These are phyloP conservation scores for Oryza glaberrima DNA, from an alignment of 176 grass and related monocot genomes.

Conservation along the genomic window DNA sequence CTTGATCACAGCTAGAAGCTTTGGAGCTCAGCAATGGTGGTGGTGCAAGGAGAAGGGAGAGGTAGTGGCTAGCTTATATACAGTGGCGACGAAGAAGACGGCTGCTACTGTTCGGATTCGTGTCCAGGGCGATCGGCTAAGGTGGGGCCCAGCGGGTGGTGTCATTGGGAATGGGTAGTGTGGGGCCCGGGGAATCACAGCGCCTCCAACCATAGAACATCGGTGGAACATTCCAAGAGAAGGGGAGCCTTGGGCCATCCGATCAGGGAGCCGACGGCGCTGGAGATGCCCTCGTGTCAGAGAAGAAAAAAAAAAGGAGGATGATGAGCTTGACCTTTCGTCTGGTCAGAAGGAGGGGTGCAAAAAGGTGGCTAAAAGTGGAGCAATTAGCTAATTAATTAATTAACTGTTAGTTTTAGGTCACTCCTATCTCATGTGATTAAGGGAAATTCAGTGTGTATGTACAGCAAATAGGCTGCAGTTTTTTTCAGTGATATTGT, in stretches of 20 bases:
- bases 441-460: too few species aligned
- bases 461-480: too few species aligned
- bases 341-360: too few species aligned
- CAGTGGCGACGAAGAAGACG: conserved; percentile 11
- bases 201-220: conserved; percentile 34
- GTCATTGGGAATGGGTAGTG: conserved; percentile 32
- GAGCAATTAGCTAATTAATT: too few species aligned
- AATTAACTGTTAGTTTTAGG: too few species aligned
- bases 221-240: conserved; percentile 36
- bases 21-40: not conserved
- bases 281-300: not conserved
- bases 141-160: conserved; percentile 42
- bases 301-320: conserved; percentile 23
- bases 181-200: conserved; percentile 37
- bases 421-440: too few species aligned
- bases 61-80: conserved; percentile 36
- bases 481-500: too few species aligned
- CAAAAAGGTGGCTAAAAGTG: too few species aligned
- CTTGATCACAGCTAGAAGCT: conserved; percentile 11
- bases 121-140: conserved; percentile 44
- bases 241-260: not conserved
- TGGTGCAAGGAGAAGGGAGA: not conserved
- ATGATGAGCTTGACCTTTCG: not conserved
- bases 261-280: not conserved
- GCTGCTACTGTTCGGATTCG: conserved; percentile 30